Base-by-base conservation (phyloP, 345 rosid species). In the Fremontodendron californicum region DNA sequence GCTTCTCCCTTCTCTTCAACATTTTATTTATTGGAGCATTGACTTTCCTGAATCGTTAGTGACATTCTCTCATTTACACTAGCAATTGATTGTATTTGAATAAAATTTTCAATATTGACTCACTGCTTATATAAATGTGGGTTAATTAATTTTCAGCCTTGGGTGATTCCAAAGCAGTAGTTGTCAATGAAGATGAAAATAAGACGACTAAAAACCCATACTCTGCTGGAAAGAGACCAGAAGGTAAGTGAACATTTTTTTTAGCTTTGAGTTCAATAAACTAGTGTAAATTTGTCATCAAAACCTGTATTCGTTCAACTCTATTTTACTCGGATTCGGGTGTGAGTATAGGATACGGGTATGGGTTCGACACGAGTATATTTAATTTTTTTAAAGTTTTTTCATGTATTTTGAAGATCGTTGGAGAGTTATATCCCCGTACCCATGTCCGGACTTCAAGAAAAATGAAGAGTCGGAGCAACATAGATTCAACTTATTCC, bases 11-110 rank as follows among this genome's bases (percentile, higher is more conserved):
- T 62, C 80, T 93, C 75, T 94, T 93, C 91, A 94, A 94, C 78
- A 49, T 87, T 76, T 87, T 88, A 13, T 94, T 93, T 79, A 75
- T 90, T 54, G 83, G 70, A 76, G 97, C 98, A 4, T 84, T 91
- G 84, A 87, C 86, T 48, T 93, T 76, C 87, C 80, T 94, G 78
- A 89, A 91, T 55, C 95, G 97, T 94, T 81, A 88, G 98, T 86
- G 58, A 58, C 77, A 55, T 75, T 21, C 29, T 58, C 21, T 37
- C 7, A 35, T 46, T 19, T 71, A 1, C 12, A 62, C 25, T 77
- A 65, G 7, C 5, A 16, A n/a, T 54, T 54, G 27, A 29, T 29
- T 39, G 51, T 57, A 12, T 18, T 10, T 51, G n/a, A n/a, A n/a
- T n/a, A 27, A 29, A 37, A 79, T 40, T 61, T 69, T 11, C 60